These are phyloP conservation scores for Plenodomus tracheiphilus DNA, from an alignment of 2,329 filamentous ascomycete species.

Conservation along the genomic window DNA sequence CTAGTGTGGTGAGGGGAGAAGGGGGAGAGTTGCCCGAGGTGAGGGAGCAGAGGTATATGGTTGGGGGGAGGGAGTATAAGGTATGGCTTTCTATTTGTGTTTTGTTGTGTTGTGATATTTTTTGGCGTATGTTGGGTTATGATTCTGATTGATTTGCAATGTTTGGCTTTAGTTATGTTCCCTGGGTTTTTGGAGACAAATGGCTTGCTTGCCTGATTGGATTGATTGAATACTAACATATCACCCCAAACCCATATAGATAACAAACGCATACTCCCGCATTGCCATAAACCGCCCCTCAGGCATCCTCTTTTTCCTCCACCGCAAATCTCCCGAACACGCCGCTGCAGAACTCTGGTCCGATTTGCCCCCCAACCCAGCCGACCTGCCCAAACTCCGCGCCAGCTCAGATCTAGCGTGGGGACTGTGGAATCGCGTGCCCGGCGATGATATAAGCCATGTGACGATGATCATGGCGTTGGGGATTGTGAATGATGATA, in stretches of 20 bases:
- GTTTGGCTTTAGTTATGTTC: too few species aligned
- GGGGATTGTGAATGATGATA: slow-evolving; percentile 1
- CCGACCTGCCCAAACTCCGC: slow-evolving; percentile 1
- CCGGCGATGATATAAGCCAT: neutral
- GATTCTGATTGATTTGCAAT: too few species aligned
- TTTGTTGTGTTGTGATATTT: too few species aligned
- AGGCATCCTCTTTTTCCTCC: slow-evolving; percentile 11
- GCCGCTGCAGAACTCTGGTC: neutral
- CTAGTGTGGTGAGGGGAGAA: neutral
- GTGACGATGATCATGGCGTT: slow-evolving; percentile 4
- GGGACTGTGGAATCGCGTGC: slow-evolving; percentile 2
- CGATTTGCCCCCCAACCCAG: neutral
- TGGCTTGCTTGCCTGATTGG: too few species aligned
- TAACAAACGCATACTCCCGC: slow-evolving; percentile 5
- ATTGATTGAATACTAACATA: neutral
- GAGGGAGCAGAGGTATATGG: slow-evolving; percentile 9
- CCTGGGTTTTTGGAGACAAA: too few species aligned
- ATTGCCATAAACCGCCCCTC: slow-evolving; percentile 9
- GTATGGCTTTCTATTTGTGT: too few species aligned
- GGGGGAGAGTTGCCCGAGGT: neutral
- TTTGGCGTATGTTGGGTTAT: too few species aligned
- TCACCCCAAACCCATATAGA: too few species aligned
- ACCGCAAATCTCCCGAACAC: slow-evolving; percentile 1
- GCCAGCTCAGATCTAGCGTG: slow-evolving; percentile 2
- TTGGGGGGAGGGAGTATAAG: slow-evolving; percentile 1